Conservation (phyloP, 2,329 filamentous ascomycete genomes). For the Trichophyton equinum region DNA sequence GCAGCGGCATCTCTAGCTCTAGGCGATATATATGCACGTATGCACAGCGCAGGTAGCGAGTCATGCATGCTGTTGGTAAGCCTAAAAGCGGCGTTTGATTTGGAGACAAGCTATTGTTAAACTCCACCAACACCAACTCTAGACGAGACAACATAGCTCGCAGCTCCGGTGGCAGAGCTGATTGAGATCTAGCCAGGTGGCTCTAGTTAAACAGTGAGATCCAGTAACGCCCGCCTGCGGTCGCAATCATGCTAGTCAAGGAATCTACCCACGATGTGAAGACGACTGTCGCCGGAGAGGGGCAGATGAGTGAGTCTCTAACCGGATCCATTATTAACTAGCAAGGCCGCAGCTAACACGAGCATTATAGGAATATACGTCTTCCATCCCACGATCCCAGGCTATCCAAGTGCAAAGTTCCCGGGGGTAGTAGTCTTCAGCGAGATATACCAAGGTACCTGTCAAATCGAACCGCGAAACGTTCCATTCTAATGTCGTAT, state of each 20-base stretch:
- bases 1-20: too few species aligned
- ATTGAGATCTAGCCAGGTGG: too few species aligned
- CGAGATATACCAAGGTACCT: constrained; percentile 83
- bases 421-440: constrained; percentile 80
- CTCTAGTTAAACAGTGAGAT: too few species aligned
- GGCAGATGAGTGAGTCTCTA: constrained; percentile 40
- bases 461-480: not conserved
- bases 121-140: too few species aligned
- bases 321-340: not conserved
- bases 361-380: constrained; percentile 60
- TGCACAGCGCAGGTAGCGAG: too few species aligned
- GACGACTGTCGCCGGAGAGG: constrained; percentile 45
- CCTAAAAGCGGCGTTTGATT: too few species aligned
- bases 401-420: constrained; percentile 80
- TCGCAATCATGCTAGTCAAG: constrained; percentile 43
- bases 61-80: too few species aligned
- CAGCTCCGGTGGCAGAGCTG: too few species aligned
- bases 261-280: constrained; percentile 48
- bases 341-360: not conserved
- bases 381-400: constrained; percentile 73
- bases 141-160: too few species aligned
- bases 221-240: not conserved
- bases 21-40: too few species aligned
- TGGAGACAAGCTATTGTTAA: too few species aligned
- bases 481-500: not conserved